A percentile compares a stretch with the other conserved stretches of the same genome.
Conservation (phyloP, 176 grass and related monocot species). For the Echinochloa phyllopogon region DNA sequence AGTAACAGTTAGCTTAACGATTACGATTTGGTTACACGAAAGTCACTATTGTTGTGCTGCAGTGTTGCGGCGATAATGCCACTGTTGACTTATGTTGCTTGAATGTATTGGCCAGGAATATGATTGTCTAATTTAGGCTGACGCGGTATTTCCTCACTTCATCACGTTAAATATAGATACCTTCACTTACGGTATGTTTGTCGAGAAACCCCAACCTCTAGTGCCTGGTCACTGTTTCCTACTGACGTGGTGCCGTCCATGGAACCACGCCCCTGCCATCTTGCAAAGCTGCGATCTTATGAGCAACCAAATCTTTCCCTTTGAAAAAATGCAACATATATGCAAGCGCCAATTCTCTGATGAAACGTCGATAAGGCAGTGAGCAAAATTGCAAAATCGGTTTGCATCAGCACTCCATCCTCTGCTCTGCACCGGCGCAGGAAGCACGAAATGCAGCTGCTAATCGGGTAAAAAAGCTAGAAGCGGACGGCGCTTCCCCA, state of each 20-base stretch:
- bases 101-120: neutral
- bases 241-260: no score
- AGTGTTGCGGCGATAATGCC: neutral
- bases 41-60: neutral
- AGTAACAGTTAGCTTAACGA: neutral
- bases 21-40: neutral
- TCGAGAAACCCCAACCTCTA: neutral
- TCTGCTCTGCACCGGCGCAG: no score
- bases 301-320: neutral
- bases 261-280: no score
- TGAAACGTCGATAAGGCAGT: neutral
- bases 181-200: neutral
- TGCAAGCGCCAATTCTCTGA: neutral
- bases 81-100: neutral
- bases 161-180: neutral
- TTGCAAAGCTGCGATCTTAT: no score
- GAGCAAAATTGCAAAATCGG: neutral
- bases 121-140: neutral
- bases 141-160: neutral
- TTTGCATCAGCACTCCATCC: neutral
- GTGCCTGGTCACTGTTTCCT: neutral
- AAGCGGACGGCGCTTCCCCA: conserved; percentile 40
- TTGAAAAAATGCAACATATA: neutral
- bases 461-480: neutral
- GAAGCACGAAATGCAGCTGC: neutral